Evolutionary conservation across 495 filamentous ascomycete species (phyloP).

Genomic region (Rusavskia elegans): DNA sequence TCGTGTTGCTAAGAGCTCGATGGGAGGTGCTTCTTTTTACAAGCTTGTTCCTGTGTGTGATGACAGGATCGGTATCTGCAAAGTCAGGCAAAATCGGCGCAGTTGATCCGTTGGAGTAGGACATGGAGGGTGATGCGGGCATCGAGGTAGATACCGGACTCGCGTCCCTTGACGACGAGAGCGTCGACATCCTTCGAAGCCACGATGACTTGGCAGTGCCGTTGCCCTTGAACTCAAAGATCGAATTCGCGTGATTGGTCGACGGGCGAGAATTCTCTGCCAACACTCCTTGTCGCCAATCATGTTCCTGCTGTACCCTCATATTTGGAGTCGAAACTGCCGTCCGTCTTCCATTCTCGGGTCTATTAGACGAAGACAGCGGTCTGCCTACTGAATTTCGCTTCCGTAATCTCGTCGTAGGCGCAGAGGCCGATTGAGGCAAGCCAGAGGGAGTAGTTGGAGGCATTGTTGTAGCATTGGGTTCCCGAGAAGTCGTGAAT

Average conservation of each 20-base stretch:
- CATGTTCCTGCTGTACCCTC: slow-evolving; percentile 12
- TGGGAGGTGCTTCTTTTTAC: slow-evolving; percentile 68
- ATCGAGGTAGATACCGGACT: slow-evolving; percentile 49
- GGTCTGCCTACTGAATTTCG: slow-evolving; percentile 9
- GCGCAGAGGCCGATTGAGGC: slow-evolving; percentile 19
- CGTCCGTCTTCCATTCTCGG: slow-evolving; percentile 5
- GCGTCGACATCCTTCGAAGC: slow-evolving; percentile 58
- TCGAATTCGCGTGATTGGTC: slow-evolving; percentile 4
- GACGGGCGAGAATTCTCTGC: slow-evolving; percentile 20
- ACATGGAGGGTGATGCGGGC: slow-evolving; percentile 51
- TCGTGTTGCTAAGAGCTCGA: slow-evolving; percentile 24
- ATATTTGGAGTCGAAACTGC: slow-evolving; percentile 6
- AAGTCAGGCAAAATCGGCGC: slow-evolving; percentile 41
- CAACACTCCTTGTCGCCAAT: slow-evolving; percentile 21
- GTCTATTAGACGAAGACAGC: slow-evolving; percentile 4
- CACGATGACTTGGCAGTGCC: slow-evolving; percentile 51
- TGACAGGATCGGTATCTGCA: slow-evolving; percentile 26
- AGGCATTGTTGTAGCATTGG: slow-evolving; percentile 19
- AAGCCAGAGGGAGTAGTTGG: slow-evolving; percentile 14
- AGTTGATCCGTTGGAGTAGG: slow-evolving; percentile 54
- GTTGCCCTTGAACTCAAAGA: slow-evolving; percentile 23
- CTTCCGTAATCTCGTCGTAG: slow-evolving; percentile 9
- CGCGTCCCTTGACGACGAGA: slow-evolving; percentile 50
- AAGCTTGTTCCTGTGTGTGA: slow-evolving; percentile 60
- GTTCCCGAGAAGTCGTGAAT: slow-evolving; percentile 22